Base-by-base conservation (phyloP, 2,329 filamentous ascomycete species). In the Dichotomopilus funicola region DNA sequence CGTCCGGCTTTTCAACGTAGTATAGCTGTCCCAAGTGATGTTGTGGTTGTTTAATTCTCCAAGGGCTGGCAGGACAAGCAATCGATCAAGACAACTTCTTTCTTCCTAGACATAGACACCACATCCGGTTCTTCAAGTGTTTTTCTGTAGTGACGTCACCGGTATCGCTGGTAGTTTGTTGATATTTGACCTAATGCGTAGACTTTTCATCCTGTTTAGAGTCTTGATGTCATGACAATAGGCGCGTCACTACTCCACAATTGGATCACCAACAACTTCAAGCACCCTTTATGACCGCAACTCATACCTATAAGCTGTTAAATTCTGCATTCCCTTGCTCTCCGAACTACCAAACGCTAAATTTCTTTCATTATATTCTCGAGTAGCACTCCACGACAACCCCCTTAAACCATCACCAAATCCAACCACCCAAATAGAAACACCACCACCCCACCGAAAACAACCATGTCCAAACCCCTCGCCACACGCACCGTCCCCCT, bases 391-490 rank as follows among this genome's bases (percentile, higher is more conserved):
- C 13, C 10, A 31, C 37, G 10, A 42, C 5, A 36, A 12, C 5
- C 34, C 4, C 45, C 45, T 5, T n/a, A 34, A 19, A 49, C 37
- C 9, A 40, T 12, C 37, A 9, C 37, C 9, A 49, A 10, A 38
- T 34, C 11, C 34, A 33, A 1, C 31, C 6, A 27, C 41, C 41
- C 8, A 42, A 35, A 19, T 6, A 46, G 2, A 27, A 35, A 36
- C 43, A 40, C 35, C 27, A 9, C 34, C n/a, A 41, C 19, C 37
- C 37, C 31, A 9, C 27, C 10, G 10, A 48, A 38, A 13, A 37
- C 52, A 8, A 6, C 44, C 43, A 59, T 60, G 55, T 53, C 60
- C 43, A 60, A 62, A 49, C 49, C 61, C 45, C 40, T 59, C 37
- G 43, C 52, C 51, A 13, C 35, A 40, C 63, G 62, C 56, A 55